These are phyloP conservation scores for Huntiella abstrusa DNA, from an alignment of 2,329 filamentous ascomycete species.

Conservation along the genomic window DNA sequence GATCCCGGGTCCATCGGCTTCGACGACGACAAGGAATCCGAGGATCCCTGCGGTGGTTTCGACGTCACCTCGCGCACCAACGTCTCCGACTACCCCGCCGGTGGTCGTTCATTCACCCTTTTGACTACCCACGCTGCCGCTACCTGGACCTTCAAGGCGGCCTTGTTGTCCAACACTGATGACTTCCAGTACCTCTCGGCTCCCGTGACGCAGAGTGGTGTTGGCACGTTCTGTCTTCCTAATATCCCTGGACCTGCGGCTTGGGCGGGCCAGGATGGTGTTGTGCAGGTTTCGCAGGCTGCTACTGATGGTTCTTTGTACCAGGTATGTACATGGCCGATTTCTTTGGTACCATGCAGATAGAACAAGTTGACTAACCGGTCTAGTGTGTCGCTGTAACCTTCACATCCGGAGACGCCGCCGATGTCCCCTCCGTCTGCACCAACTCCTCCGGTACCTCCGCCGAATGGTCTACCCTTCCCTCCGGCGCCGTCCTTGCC, in stretches of 20 bases:
- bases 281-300: slow-evolving; percentile 32
- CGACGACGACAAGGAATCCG: slow-evolving; percentile 9
- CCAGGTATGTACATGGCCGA: slow-evolving; percentile 26
- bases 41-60: slow-evolving; percentile 10
- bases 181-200: slow-evolving; percentile 8
- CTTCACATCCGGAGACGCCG: slow-evolving; percentile 5
- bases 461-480: not conserved
- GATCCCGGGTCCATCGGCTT: slow-evolving; percentile 10
- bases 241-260: slow-evolving; percentile 27
- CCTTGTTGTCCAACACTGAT: slow-evolving; percentile 7
- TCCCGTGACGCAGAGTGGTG: slow-evolving; percentile 26
- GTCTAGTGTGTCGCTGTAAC: slow-evolving; percentile 10
- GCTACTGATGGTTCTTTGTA: slow-evolving; percentile 37
- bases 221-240: slow-evolving; percentile 35
- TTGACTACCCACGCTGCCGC: slow-evolving; percentile 9
- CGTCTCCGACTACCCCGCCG: slow-evolving; percentile 7
- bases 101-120: slow-evolving; percentile 8
- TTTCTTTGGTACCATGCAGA: not conserved
- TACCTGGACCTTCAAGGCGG: slow-evolving; percentile 9
- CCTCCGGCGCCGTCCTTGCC: slow-evolving; percentile 7
- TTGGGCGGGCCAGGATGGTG: slow-evolving; percentile 35
- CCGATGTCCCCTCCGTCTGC: slow-evolving; percentile 6
- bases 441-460: slow-evolving; percentile 6
- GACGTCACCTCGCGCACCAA: slow-evolving; percentile 9
- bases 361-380: not conserved